A percentile compares a stretch with the other conserved stretches of the same genome.
Evolutionary conservation across 116 monocot genomes (phyloP).

Genomic region (Dioscorea cayenensis): DNA sequence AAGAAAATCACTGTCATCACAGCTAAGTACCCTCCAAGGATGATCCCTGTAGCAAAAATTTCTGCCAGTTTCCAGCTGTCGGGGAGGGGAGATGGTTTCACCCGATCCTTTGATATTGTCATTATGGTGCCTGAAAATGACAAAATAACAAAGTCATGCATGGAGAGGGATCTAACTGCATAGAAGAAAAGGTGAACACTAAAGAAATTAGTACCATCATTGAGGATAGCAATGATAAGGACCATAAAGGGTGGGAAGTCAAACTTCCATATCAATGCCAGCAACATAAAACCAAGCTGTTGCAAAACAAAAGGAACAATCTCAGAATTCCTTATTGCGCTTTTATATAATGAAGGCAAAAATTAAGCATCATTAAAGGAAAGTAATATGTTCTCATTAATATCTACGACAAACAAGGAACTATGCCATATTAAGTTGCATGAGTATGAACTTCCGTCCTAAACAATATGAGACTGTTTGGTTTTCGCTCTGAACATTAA

Average conservation of each 20-base stretch:
- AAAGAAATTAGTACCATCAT: slow-evolving; percentile 62
- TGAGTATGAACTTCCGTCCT: too few relatives aligned
- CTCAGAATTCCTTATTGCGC: not conserved
- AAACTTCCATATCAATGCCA: slow-evolving; percentile 95
- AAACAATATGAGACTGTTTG: too few relatives aligned
- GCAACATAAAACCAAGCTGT: slow-evolving; percentile 99
- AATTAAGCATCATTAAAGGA: not conserved
- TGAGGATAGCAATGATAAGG: slow-evolving; percentile 96
- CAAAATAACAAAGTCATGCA: slow-evolving; percentile 1
- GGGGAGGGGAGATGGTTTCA: slow-evolving; percentile 93
- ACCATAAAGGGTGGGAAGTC: slow-evolving; percentile 99
- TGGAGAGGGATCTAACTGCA: not conserved
- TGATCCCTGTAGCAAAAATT: slow-evolving; percentile 90
- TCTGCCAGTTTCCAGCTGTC: slow-evolving; percentile 98
- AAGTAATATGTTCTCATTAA: not conserved
- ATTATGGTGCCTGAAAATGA: slow-evolving; percentile 78
- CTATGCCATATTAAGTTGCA: not conserved
- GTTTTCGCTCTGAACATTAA: too few relatives aligned
- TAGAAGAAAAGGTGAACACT: not conserved
- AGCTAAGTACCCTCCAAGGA: slow-evolving; percentile 89
- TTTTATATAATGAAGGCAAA: not conserved
- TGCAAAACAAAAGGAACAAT: not conserved
- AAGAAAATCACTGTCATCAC: slow-evolving; percentile 99
- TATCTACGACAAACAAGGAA: not conserved
- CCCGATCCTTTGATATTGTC: slow-evolving; percentile 99